phyloP scores from a whole-genome alignment of 1,139 yeast genomes.

The Ogataea hybrid region DNA sequence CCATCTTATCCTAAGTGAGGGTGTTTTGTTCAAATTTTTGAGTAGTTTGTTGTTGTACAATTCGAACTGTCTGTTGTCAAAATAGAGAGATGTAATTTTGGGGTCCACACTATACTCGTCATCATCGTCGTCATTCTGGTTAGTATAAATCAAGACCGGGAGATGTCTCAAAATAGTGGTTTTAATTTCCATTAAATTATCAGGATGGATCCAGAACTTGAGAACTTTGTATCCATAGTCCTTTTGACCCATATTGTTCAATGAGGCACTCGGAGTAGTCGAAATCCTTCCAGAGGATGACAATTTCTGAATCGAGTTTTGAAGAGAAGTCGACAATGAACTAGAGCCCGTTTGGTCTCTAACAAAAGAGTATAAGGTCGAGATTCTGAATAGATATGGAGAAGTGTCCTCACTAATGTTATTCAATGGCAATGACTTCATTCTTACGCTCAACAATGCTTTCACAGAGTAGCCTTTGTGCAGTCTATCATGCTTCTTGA shows the following conservation, averaged over 20 bases:
- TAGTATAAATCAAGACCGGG: constrained; percentile 82
- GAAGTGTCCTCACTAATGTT: constrained; percentile 80
- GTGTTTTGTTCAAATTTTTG: constrained; percentile 65
- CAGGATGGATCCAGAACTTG: constrained; percentile 96
- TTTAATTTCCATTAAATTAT: constrained; percentile 94
- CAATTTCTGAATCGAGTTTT: constrained; percentile 30
- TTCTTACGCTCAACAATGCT: constrained; percentile 83
- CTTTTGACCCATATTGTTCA: constrained; percentile 26
- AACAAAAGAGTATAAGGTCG: constrained; percentile 75
- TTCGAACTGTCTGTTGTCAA: constrained; percentile 81
- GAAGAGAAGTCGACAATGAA: constrained; percentile 32
- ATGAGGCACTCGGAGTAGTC: constrained; percentile 33
- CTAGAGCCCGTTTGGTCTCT: constrained; percentile 55
- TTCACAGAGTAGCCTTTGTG: constrained; percentile 84
- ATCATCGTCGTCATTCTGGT: constrained; percentile 37
- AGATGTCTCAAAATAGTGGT: constrained; percentile 89
- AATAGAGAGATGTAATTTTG: constrained; percentile 79
- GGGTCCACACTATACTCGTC: constrained; percentile 59
- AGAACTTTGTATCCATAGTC: constrained; percentile 65
- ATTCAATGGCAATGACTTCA: constrained; percentile 86
- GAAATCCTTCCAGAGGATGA: constrained; percentile 34
- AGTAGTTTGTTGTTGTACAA: constrained; percentile 82
- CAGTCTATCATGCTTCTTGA: constrained; percentile 91
- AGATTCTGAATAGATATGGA: constrained; percentile 81
- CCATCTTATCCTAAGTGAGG: constrained; percentile 87